phyloP scores from a whole-genome alignment of 106 monocot genomes.

The Platanthera zijinensis region DNA sequence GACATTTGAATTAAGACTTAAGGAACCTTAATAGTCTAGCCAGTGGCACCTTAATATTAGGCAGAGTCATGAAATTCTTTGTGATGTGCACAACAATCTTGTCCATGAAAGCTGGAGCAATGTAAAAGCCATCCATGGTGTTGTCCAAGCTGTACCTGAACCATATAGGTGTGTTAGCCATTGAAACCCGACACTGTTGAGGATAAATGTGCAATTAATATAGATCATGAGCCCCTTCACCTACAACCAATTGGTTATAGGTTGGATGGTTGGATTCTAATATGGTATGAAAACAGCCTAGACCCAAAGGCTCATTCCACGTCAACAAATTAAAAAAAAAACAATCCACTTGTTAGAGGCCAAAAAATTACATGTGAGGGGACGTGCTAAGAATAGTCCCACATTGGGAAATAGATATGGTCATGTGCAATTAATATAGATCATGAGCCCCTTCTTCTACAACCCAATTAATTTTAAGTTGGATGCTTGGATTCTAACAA shows the following conservation, averaged over 20 bases:
- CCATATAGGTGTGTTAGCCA: neutral
- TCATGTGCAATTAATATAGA: too few relatives aligned
- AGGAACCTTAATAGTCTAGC: slow-evolving; percentile 34
- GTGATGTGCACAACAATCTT: slow-evolving; percentile 89
- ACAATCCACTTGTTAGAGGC: too few relatives aligned
- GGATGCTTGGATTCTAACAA: neutral
- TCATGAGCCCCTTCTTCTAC: neutral
- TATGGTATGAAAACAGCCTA: too few relatives aligned
- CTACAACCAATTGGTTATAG: too few relatives aligned
- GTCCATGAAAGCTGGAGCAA: slow-evolving; percentile 80
- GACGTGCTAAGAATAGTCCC: too few relatives aligned
- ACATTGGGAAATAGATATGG: too few relatives aligned
- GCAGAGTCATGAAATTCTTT: slow-evolving; percentile 93
- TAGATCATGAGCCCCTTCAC: too few relatives aligned
- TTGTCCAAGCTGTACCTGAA: slow-evolving; percentile 68
- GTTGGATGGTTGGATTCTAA: too few relatives aligned
- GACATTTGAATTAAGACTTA: neutral
- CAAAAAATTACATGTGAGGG: too few relatives aligned
- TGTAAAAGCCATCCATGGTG: slow-evolving; percentile 75
- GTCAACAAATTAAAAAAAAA: too few relatives aligned
- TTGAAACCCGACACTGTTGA: neutral
- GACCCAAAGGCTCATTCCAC: too few relatives aligned
- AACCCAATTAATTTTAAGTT: neutral
- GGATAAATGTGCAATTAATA: neutral
- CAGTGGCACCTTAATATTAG: slow-evolving; percentile 81